phyloP scores from a whole-genome alignment of 2,329 filamentous ascomycete genomes.

The Trichoderma pleuroti region DNA sequence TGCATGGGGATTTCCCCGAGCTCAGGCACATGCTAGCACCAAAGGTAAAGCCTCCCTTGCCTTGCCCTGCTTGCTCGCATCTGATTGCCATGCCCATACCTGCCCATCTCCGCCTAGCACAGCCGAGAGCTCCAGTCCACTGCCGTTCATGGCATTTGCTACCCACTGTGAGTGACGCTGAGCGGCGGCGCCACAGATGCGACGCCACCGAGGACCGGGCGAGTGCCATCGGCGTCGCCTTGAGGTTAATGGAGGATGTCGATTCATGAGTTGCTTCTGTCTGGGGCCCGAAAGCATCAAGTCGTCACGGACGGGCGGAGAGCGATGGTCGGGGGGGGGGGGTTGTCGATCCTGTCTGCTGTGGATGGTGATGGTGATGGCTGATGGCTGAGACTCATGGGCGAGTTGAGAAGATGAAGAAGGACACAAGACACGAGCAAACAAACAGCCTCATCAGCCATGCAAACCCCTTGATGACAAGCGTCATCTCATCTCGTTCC shows the following conservation, averaged over 20 bases:
- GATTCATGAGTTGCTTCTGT: background rate
- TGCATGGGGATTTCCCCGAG: conserved; percentile 6
- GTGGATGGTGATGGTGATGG: background rate
- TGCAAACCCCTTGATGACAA: background rate
- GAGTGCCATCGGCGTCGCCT: conserved; percentile 14
- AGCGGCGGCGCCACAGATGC: conserved; percentile 14
- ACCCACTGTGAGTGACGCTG: conserved; percentile 8
- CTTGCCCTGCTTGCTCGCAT: background rate
- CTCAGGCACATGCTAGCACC: background rate
- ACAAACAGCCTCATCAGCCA: background rate
- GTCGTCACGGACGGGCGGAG: background rate
- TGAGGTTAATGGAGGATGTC: background rate
- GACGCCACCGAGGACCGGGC: background rate
- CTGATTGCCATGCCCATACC: background rate
- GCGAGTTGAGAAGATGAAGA: background rate
- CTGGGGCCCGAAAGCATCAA: background rate
- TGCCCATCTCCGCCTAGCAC: conserved; percentile 13
- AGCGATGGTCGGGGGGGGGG: conserved; percentile 7
- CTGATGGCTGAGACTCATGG: background rate
- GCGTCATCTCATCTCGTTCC: background rate
- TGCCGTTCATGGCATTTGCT: conserved; percentile 4
- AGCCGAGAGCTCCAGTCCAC: background rate
- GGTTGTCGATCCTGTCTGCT: background rate
- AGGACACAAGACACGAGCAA: background rate
- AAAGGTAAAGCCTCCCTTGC: background rate